Evolutionary conservation across 371 early-diverging fungal genomes (phyloP).

Genomic region (Mortierella sp.): DNA sequence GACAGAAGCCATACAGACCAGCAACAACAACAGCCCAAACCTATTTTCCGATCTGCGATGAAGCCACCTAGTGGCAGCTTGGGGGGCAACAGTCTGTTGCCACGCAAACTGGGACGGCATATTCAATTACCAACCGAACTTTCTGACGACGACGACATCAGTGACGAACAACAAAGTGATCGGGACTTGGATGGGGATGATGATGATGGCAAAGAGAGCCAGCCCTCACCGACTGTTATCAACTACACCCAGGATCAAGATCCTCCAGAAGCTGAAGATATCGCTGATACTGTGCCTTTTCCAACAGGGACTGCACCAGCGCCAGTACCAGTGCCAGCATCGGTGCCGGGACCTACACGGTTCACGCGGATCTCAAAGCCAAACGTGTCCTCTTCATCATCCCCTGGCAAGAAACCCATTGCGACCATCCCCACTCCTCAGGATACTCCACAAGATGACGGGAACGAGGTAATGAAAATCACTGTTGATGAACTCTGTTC

Average conservation of each 20-base stretch:
- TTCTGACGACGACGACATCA: constrained; percentile 18
- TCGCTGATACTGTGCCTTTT: neutral
- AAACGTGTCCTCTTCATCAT: neutral
- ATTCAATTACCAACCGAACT: constrained; percentile 44
- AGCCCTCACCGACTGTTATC: neutral
- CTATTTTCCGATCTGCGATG: constrained; percentile 36
- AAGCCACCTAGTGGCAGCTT: constrained; percentile 25
- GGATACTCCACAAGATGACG: constrained; percentile 37
- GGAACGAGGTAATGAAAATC: constrained; percentile 23
- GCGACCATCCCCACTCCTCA: constrained; percentile 46
- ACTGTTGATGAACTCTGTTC: neutral
- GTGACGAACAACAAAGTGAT: neutral
- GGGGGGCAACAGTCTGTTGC: constrained; percentile 8
- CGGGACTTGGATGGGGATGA: neutral
- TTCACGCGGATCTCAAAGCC: constrained; percentile 45
- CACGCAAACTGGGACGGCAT: constrained; percentile 38
- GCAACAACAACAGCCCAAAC: constrained; percentile 12
- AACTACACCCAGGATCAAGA: constrained; percentile 1
- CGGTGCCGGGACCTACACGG: constrained; percentile 31
- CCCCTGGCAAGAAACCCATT: constrained; percentile 26
- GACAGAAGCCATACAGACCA: neutral
- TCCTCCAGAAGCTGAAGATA: neutral
- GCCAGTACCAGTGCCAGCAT: neutral
- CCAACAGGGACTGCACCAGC: neutral
- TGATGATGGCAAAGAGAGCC: neutral